These are phyloP conservation scores for Alternaria arborescens DNA, from an alignment of 2,329 filamentous ascomycete species.

Conservation along the genomic window DNA sequence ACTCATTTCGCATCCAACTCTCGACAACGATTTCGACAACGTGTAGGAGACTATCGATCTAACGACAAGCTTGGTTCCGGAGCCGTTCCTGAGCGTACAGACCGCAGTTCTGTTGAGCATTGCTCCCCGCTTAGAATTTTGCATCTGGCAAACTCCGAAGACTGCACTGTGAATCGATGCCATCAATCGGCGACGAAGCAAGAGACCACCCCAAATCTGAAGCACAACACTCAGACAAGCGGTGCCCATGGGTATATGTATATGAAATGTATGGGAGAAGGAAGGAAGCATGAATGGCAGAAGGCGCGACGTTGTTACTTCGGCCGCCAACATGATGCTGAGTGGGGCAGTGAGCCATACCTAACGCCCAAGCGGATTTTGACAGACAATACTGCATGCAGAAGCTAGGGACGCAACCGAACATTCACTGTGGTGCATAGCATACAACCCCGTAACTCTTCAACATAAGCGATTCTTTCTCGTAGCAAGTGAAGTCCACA, in stretches of 20 bases:
- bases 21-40: background rate
- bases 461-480: background rate
- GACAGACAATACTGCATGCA: background rate
- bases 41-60: too few species aligned
- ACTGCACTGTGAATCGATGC: background rate
- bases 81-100: rapidly evolving
- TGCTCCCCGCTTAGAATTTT: background rate
- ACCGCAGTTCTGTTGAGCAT: background rate
- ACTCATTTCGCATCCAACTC: background rate
- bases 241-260: background rate
- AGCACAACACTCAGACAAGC: rapidly evolving
- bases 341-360: background rate
- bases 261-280: background rate
- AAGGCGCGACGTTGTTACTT: background rate
- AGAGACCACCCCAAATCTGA: rapidly evolving
- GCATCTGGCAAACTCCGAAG: background rate
- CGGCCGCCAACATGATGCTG: background rate
- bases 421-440: background rate
- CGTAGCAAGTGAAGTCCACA: background rate
- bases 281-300: background rate
- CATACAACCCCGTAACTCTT: background rate
- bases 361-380: too few species aligned
- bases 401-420: background rate
- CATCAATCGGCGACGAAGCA: background rate
- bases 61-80: rapidly evolving